Evolutionary conservation across 208 protist species (phyloP).

Genomic region (Angomonas ambiguus): DNA sequence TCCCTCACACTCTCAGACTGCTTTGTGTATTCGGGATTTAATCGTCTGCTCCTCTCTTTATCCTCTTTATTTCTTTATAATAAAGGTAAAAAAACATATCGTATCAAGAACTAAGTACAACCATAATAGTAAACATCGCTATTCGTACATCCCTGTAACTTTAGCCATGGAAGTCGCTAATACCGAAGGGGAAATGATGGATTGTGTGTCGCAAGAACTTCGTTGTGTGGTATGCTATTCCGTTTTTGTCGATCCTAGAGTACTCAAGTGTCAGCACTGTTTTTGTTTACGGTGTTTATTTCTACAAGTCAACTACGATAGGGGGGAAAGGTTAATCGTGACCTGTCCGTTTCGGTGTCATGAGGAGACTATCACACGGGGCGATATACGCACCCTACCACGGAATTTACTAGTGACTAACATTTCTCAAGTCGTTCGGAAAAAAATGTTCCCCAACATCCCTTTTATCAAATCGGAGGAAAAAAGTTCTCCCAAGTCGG

Average conservation of each 20-base stretch:
- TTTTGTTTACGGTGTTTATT: slow-evolving; percentile 72
- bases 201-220: slow-evolving; percentile 32
- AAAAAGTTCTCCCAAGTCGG: too few relatives aligned
- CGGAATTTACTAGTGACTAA: slow-evolving; percentile 45
- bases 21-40: too few relatives aligned
- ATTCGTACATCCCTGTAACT: too few relatives aligned
- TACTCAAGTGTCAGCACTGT: slow-evolving; percentile 64
- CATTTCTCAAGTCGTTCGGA: slow-evolving; percentile 17
- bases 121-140: too few relatives aligned
- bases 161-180: background rate
- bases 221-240: slow-evolving; percentile 43
- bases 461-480: too few relatives aligned
- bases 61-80: background rate
- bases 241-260: slow-evolving; percentile 50
- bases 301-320: slow-evolving; percentile 26
- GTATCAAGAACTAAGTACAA: too few relatives aligned
- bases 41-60: background rate
- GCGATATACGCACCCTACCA: slow-evolving; percentile 39
- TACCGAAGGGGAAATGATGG: slow-evolving; percentile 15
- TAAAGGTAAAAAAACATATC: too few relatives aligned
- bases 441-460: slow-evolving; percentile 8
- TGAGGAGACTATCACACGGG: slow-evolving; percentile 23
- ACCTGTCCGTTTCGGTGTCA: slow-evolving; percentile 43
- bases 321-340: slow-evolving; percentile 22
- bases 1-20: too few relatives aligned